Base-by-base conservation (phyloP, 2,329 filamentous ascomycete genomes). In the Fusarium citri region DNA sequence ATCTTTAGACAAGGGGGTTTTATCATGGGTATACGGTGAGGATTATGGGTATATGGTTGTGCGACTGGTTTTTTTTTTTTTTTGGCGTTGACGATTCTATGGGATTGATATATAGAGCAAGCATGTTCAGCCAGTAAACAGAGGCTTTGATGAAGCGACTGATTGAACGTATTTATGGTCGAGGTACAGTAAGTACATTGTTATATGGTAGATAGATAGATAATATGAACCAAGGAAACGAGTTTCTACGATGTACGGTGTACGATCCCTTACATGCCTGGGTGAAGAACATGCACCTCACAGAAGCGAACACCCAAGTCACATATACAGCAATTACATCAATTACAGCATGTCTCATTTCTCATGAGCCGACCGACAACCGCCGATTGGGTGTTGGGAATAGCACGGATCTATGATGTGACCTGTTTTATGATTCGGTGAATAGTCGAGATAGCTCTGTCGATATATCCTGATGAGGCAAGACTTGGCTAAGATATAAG, bases 1-100 rank as follows among this genome's bases (percentile, higher is more conserved):
- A 80, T 22, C 88, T 84, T 68, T 79, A 72, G 31, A 23, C 10
- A 23, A 30, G n/a, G 23, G 22, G 22, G 42, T 31, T 28, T 49
- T 48, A 42, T 50, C 57, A 28, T 15, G 46, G 20, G 47, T 51
- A 47, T 61, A 69, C 45, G 34, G 56, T 58, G 23, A 37, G 49
- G 45, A 22, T 53, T 46, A n/a, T 48, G 47, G 26, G 11, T 48
- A 26, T 28, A 18, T 46, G 12, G 28, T 15, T 25, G 20, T 66
- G 49, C 54, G 30, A 37, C n/a, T 37, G 34, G n/a, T n/a, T n/a
- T n/a, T n/a, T n/a, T n/a, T n/a, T n/a, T n/a, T n/a, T 45, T 59
- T 55, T 28, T 20, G 67, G 67, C 67, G 67, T 69, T 55, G 20
- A 37, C 46, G 42, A 15, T 43, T 45, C 16, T 20, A 43, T 49